These are phyloP conservation scores for Talaromyces piceae DNA, from an alignment of 2,329 filamentous ascomycete genomes.

Conservation along the genomic window DNA sequence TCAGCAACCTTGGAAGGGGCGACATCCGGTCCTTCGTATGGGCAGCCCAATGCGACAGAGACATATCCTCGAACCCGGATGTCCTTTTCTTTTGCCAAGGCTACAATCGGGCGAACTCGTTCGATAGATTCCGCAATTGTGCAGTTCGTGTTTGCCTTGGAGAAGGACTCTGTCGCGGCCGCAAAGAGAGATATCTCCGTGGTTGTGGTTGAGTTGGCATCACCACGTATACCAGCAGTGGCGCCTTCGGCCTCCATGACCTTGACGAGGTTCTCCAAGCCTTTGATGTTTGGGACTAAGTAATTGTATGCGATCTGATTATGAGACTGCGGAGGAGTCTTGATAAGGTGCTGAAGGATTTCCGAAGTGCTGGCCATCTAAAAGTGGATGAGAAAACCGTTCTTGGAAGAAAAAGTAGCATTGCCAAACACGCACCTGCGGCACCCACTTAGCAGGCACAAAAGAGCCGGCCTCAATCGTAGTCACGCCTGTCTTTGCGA, in stretches of 20 bases:
- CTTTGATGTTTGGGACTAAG: slow-evolving; percentile 57
- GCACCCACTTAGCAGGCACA: slow-evolving; percentile 48
- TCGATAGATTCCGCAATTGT: slow-evolving; percentile 55
- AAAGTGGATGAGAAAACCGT: not conserved
- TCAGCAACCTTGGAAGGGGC: slow-evolving; percentile 54
- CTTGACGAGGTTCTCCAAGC: slow-evolving; percentile 53
- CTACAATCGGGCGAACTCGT: slow-evolving; percentile 52
- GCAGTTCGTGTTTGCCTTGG: slow-evolving; percentile 60
- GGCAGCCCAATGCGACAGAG: slow-evolving; percentile 57
- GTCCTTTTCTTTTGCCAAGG: slow-evolving; percentile 47
- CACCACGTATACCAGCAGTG: slow-evolving; percentile 22
- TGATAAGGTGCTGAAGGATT: slow-evolving; percentile 50
- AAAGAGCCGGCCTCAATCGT: slow-evolving; percentile 48
- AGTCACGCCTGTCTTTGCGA: slow-evolving; percentile 42
- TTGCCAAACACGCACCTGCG: slow-evolving; percentile 32
- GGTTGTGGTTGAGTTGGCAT: slow-evolving; percentile 27
- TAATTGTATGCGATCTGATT: slow-evolving; percentile 57
- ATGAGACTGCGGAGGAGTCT: slow-evolving; percentile 42
- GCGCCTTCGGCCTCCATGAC: slow-evolving; percentile 39
- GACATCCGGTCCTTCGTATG: slow-evolving; percentile 58
- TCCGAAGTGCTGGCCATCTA: slow-evolving; percentile 60
- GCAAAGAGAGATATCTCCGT: slow-evolving; percentile 58
- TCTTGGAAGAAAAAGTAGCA: not conserved
- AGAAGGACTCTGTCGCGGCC: slow-evolving; percentile 58
- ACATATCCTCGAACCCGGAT: slow-evolving; percentile 58